A percentile compares a stretch with the other conserved stretches of the same genome.
These are phyloP conservation scores for Rhizoclosmatium sp. DNA, from an alignment of 192 early-diverging fungal species.

Conservation along the genomic window DNA sequence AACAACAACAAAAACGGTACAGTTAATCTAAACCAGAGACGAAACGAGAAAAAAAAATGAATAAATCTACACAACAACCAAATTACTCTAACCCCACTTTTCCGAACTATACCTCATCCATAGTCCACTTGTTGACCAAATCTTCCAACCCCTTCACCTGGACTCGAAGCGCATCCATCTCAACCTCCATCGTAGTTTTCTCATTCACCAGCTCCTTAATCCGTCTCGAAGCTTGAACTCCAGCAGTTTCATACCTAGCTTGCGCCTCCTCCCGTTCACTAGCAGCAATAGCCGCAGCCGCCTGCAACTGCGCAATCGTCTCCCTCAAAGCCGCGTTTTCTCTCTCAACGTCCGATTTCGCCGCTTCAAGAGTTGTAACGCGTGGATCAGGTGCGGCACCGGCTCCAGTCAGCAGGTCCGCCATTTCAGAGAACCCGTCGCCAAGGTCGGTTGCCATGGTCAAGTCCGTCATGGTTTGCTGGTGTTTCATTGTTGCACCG, in stretches of 20 bases:
- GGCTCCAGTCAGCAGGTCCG: neutral
- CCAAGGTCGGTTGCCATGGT: neutral
- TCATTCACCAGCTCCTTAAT: constrained; percentile 60
- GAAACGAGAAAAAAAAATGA: neutral
- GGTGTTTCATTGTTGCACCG: constrained; percentile 28
- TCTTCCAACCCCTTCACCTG: constrained; percentile 42
- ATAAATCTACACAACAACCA: neutral
- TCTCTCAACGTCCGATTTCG: constrained; percentile 26
- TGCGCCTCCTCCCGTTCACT: constrained; percentile 37
- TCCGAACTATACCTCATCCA: constrained; percentile 7
- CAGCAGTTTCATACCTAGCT: constrained; percentile 50
- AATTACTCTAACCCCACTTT: neutral
- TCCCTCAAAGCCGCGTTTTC: constrained; percentile 17
- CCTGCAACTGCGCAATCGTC: constrained; percentile 11
- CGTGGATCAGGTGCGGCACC: neutral
- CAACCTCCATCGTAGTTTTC: constrained; percentile 48
- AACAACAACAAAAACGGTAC: neutral
- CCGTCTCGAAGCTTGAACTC: constrained; percentile 52
- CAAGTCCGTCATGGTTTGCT: constrained; percentile 37
- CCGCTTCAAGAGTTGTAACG: constrained; percentile 27
- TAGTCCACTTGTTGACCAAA: constrained; percentile 23
- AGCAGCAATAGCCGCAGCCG: constrained; percentile 30
- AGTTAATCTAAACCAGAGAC: neutral
- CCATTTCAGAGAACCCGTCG: neutral
- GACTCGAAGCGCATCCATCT: constrained; percentile 39